phyloP scores from a whole-genome alignment of 768 basidiomycete species.

The Termitomyces bulborhizus region DNA sequence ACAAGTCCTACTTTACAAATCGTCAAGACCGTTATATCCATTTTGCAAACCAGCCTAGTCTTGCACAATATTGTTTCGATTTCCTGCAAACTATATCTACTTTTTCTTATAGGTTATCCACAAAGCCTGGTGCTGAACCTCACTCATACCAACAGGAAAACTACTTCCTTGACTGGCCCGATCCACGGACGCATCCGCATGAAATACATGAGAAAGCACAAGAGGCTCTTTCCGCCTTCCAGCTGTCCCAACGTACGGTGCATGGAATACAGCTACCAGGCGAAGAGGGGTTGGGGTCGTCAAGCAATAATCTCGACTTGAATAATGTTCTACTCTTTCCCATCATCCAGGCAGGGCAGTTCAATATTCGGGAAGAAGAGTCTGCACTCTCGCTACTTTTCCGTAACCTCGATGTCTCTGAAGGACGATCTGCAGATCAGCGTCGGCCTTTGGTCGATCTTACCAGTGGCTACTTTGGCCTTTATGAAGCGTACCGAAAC shows the following conservation, averaged over 20 bases:
- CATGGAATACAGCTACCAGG: conserved; percentile 1
- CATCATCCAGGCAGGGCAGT: conserved; percentile 85
- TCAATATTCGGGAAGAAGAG: conserved; percentile 85
- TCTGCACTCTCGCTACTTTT: conserved; percentile 52
- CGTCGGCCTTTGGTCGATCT: conserved; percentile 58
- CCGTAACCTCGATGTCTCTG: conserved; percentile 4
- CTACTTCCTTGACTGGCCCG: conserved; percentile 63
- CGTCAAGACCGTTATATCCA: conserved; percentile 93
- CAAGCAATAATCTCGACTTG: conserved; percentile 15
- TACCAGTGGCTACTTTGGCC: conserved; percentile 94
- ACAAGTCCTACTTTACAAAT: conserved; percentile 88
- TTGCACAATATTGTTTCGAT: conserved; percentile 81
- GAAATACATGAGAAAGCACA: conserved; percentile 57
- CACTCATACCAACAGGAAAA: conserved; percentile 30
- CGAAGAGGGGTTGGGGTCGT: neutral
- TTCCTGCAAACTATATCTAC: conserved; percentile 63
- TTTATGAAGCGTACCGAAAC: conserved; percentile 75
- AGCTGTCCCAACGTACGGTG: conserved; percentile 30
- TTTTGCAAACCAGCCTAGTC: conserved; percentile 48
- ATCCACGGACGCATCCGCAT: conserved; percentile 60
- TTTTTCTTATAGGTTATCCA: conserved; percentile 63
- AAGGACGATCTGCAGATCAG: neutral
- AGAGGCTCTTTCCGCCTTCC: conserved; percentile 52
- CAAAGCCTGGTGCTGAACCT: conserved; percentile 5
- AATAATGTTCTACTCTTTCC: conserved; percentile 58